A percentile compares a stretch with the other conserved stretches of the same genome.
phyloP scores from a whole-genome alignment of 2,329 filamentous ascomycete species.

The Apiospora aurea region DNA sequence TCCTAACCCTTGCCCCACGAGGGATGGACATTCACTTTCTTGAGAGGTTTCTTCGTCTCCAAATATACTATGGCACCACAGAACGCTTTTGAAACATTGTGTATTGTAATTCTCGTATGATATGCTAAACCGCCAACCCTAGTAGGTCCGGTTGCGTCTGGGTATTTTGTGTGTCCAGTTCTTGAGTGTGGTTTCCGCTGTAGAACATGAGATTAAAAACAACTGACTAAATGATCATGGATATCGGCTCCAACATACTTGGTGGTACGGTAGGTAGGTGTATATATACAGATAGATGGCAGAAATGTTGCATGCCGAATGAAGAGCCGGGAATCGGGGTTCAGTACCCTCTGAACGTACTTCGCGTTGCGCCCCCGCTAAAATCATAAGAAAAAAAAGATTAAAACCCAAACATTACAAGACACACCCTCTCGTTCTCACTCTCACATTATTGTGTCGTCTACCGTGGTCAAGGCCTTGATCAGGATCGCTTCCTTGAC shows the following conservation, averaged over 20 bases:
- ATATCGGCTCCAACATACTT: not conserved
- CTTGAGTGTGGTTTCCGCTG: not conserved
- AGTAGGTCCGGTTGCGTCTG: not conserved
- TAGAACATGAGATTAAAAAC: not conserved
- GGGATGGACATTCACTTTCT: too few relatives aligned
- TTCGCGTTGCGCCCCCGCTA: constrained; percentile 3
- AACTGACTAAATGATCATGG: not conserved
- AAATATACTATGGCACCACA: not conserved
- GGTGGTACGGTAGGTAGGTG: not conserved
- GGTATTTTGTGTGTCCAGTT: not conserved
- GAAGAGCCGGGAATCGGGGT: not conserved
- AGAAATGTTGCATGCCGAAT: not conserved
- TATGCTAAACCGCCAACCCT: not conserved
- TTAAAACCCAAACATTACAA: constrained; percentile 3
- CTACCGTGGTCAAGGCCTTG: not conserved
- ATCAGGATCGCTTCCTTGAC: constrained; percentile 11
- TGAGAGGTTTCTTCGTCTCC: not conserved
- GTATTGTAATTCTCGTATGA: not conserved
- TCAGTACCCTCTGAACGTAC: not conserved
- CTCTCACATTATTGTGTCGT: not conserved
- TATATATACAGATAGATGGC: constrained; percentile 1
- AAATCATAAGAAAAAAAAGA: not conserved
- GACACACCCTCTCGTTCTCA: not conserved
- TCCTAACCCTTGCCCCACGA: too few relatives aligned
- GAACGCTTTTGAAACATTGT: not conserved